Evolutionary conservation across 768 basidiomycete species (phyloP).

Genomic region (Cubamyces sp.): DNA sequence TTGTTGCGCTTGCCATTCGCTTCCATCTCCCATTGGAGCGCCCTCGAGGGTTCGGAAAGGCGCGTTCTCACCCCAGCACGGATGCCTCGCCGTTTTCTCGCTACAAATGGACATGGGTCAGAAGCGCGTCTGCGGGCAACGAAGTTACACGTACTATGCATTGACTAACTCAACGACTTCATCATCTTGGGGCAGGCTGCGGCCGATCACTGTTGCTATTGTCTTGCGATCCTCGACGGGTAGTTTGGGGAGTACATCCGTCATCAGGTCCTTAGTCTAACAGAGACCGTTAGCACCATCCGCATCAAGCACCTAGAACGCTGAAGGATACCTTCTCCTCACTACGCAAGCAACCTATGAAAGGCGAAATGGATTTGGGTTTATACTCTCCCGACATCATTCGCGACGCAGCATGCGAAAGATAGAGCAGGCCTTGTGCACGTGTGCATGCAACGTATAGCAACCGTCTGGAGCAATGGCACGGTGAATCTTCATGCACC

Average conservation of each 20-base stretch:
- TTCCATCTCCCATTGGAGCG: neutral
- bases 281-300: neutral
- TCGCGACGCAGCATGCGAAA: slow-evolving; percentile 53
- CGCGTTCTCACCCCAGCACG: slow-evolving; percentile 12
- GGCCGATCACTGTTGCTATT: slow-evolving; percentile 56
- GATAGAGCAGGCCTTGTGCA: slow-evolving; percentile 71
- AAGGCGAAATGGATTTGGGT: slow-evolving; percentile 56
- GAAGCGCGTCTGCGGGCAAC: neutral
- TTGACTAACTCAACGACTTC: slow-evolving; percentile 46
- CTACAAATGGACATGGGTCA: neutral
- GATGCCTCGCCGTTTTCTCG: slow-evolving; percentile 11
- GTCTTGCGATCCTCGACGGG: slow-evolving; percentile 46
- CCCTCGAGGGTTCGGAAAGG: slow-evolving; percentile 15
- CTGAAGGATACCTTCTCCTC: slow-evolving; percentile 44
- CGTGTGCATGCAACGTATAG: slow-evolving; percentile 91
- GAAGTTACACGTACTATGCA: slow-evolving; percentile 50
- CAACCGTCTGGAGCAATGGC: slow-evolving; percentile 57
- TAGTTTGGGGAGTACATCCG: slow-evolving; percentile 47
- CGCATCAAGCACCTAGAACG: slow-evolving; percentile 26
- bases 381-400: slow-evolving; percentile 60
- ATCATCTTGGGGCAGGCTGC: slow-evolving; percentile 47
- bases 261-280: slow-evolving; percentile 44
- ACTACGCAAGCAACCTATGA: slow-evolving; percentile 50
- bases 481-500: neutral
- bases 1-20: slow-evolving; percentile 19